Evolutionary conservation across 306 rosid species (phyloP).

Genomic region (Phaseolus lunatus): DNA sequence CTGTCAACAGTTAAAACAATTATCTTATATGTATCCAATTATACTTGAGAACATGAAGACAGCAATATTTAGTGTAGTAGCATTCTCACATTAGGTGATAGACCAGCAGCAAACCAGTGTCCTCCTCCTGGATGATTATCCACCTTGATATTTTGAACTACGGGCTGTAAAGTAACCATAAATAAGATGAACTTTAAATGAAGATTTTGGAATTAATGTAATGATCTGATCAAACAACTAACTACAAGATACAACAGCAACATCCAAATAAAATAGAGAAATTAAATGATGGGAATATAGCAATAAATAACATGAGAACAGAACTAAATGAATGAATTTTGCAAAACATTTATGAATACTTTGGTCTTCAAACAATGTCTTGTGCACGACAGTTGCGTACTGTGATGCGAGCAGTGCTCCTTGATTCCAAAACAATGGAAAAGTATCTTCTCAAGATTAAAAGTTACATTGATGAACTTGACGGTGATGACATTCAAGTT

Average conservation of each 20-base stretch:
- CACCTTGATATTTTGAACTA: constrained; percentile 85
- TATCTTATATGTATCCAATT: constrained; percentile 27
- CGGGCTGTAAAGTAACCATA: constrained; percentile 66
- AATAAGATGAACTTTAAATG: constrained; percentile 40
- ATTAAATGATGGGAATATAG: constrained; percentile 27
- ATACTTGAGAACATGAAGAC: constrained; percentile 38
- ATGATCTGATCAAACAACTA: constrained; percentile 33
- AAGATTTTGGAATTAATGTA: constrained; percentile 38
- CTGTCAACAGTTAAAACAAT: background rate
- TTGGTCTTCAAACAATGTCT: too few species aligned
- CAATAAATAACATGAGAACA: constrained; percentile 25
- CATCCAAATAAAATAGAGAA: constrained; percentile 36
- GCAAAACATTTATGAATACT: background rate
- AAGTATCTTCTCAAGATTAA: too few species aligned
- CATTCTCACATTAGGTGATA: constrained; percentile 92
- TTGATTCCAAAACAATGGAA: too few species aligned
- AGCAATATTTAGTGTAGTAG: constrained; percentile 41
- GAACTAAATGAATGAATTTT: constrained; percentile 7
- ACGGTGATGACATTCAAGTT: too few species aligned
- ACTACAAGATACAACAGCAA: constrained; percentile 40
- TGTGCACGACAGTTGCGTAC: too few species aligned
- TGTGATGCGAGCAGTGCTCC: too few species aligned
- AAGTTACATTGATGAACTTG: too few species aligned
- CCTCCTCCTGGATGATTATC: constrained; percentile 99
- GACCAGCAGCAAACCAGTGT: constrained; percentile 99